Conservation (phyloP, 495 filamentous ascomycete genomes). For the Lepraria neglecta region DNA sequence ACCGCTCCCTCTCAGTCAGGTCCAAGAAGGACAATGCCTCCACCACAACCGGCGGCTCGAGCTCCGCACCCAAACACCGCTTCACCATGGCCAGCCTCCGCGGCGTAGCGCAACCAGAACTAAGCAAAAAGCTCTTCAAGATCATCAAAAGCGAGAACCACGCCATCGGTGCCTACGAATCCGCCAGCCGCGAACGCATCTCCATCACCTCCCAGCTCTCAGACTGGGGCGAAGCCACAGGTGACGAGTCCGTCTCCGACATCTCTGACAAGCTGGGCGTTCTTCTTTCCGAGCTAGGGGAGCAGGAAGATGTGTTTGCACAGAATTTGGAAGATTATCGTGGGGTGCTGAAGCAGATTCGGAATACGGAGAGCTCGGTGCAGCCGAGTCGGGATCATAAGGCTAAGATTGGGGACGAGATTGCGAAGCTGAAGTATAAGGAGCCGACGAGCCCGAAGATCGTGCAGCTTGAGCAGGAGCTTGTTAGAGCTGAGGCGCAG, state of each 20-base stretch:
- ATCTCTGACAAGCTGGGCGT: constrained; percentile 92
- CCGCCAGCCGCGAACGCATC: constrained; percentile 71
- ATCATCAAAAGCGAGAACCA: constrained; percentile 89
- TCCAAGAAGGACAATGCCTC: constrained; percentile 39
- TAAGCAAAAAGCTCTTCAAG: constrained; percentile 75
- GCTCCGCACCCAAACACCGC: constrained; percentile 43
- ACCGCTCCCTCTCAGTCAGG: constrained; percentile 56
- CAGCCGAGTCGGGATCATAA: constrained; percentile 83
- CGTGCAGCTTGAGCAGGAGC: constrained; percentile 84
- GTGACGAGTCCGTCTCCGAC: constrained; percentile 79
- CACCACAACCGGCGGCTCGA: constrained; percentile 30
- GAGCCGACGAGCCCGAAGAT: constrained; percentile 73
- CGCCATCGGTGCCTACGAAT: constrained; percentile 73
- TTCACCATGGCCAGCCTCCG: constrained; percentile 81
- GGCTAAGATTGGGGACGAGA: constrained; percentile 81
- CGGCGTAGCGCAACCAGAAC: constrained; percentile 71
- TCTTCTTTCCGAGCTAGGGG: constrained; percentile 79
- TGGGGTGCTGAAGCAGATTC: constrained; percentile 73
- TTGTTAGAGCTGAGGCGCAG: constrained; percentile 91
- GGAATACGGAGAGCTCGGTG: constrained; percentile 88
- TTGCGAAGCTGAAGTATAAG: constrained; percentile 79
- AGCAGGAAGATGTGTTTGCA: constrained; percentile 85
- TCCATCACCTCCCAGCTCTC: constrained; percentile 85
- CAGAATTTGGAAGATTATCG: constrained; percentile 80
- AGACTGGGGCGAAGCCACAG: constrained; percentile 89